A percentile compares a stretch with the other conserved stretches of the same genome.
Conservation (phyloP, 306 rosid species). For the Quercus alba region DNA sequence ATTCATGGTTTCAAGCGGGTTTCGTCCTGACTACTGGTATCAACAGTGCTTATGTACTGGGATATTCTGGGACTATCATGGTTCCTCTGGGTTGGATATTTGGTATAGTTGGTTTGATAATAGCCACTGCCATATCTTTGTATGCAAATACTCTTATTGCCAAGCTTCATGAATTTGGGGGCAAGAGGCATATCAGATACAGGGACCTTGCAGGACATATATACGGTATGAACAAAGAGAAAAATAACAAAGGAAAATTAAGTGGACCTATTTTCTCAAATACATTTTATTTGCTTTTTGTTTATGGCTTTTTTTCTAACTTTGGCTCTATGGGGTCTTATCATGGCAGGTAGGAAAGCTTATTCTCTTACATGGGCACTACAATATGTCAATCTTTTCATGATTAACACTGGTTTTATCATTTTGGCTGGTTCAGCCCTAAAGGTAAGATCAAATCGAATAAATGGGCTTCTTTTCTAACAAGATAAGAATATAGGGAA, state of each 20-base stretch:
- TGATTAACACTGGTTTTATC: constrained; percentile 84
- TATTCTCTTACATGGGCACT: constrained; percentile 82
- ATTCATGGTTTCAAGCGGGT: constrained; percentile 90
- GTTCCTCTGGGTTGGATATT: constrained; percentile 83
- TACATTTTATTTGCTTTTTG: background rate
- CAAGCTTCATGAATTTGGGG: constrained; percentile 87
- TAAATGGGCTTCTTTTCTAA: background rate
- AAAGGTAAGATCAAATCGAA: constrained; percentile 50
- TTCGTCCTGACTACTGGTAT: constrained; percentile 88
- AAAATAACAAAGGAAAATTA: background rate
- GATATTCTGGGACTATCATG: constrained; percentile 87
- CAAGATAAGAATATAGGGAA: background rate
- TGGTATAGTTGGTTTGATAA: constrained; percentile 68
- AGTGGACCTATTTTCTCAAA: background rate
- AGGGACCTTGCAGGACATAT: constrained; percentile 87
- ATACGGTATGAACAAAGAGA: constrained; percentile 50
- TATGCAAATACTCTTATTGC: constrained; percentile 84
- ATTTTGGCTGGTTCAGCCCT: constrained; percentile 93
- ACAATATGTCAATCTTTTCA: constrained; percentile 90
- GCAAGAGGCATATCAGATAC: constrained; percentile 89
- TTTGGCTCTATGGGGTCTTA: background rate
- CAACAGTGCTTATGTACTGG: constrained; percentile 88
- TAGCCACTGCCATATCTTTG: constrained; percentile 71
- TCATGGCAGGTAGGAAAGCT: constrained; percentile 67
- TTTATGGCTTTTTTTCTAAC: background rate